These are phyloP conservation scores for Backusella circina DNA, from an alignment of 192 early-diverging fungal species.

Conservation along the genomic window DNA sequence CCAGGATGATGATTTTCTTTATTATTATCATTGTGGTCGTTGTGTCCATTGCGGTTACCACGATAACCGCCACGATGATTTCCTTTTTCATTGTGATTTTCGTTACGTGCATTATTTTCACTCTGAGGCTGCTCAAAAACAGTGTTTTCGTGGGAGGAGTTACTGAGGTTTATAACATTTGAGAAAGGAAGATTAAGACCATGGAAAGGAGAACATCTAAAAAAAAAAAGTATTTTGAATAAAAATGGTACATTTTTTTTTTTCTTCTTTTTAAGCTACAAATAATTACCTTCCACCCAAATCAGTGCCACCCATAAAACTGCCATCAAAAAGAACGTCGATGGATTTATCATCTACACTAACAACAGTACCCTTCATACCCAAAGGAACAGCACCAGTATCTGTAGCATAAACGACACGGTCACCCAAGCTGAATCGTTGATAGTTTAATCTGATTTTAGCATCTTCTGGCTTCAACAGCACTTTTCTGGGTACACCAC, in stretches of 20 bases:
- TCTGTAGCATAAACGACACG: conserved; percentile 74
- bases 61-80: background rate
- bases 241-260: background rate
- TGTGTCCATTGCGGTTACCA: background rate
- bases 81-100: background rate
- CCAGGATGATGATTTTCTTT: background rate
- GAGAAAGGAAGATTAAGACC: background rate
- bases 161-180: background rate
- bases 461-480: conserved; percentile 83
- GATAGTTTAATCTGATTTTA: conserved; percentile 62
- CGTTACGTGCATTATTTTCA: background rate
- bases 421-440: conserved; percentile 84
- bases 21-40: background rate
- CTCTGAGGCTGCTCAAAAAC: background rate
- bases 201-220: conserved; percentile 15
- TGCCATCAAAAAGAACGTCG: conserved; percentile 86
- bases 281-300: conserved; percentile 61
- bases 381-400: conserved; percentile 75
- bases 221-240: background rate
- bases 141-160: conserved; percentile 4
- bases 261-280: background rate
- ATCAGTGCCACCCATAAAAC: conserved; percentile 74
- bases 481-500: conserved; percentile 46
- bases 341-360: conserved; percentile 70
- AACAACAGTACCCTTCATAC: conserved; percentile 80